A percentile compares a stretch with the other conserved stretches of the same genome.
phyloP scores from a whole-genome alignment of 129 eudicot genomes.

The Escallonia rubra region DNA sequence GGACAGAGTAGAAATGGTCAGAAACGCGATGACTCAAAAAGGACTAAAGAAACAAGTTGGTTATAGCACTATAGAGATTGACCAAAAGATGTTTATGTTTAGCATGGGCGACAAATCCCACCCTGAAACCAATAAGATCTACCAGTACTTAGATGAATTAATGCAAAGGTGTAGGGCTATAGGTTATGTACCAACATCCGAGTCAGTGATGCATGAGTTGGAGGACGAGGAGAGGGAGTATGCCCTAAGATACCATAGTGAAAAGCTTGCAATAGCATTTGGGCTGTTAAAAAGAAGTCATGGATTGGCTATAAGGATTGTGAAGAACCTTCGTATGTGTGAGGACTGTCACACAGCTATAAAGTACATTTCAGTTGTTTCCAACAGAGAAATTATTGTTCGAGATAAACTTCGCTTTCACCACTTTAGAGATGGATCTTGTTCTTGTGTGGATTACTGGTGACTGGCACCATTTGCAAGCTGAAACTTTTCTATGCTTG shows the following conservation, averaged over 20 bases:
- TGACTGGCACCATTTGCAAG: constrained; percentile 14
- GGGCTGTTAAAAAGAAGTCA: constrained; percentile 44
- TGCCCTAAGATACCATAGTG: constrained; percentile 63
- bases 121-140: constrained; percentile 38
- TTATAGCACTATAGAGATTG: constrained; percentile 53
- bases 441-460: constrained; percentile 65
- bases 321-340: constrained; percentile 64
- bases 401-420: constrained; percentile 76
- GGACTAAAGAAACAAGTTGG: constrained; percentile 67
- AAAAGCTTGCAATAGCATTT: constrained; percentile 57
- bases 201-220: constrained; percentile 57
- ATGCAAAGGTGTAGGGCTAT: constrained; percentile 38
- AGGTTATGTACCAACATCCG: constrained; percentile 46
- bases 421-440: constrained; percentile 52
- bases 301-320: constrained; percentile 39
- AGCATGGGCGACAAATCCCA: constrained; percentile 55
- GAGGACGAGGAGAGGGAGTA: constrained; percentile 61
- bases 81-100: constrained; percentile 46
- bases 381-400: constrained; percentile 43
- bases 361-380: constrained; percentile 44
- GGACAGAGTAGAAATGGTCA: constrained; percentile 52
- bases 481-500: not conserved
- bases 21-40: constrained; percentile 48
- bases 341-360: constrained; percentile 63
- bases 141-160: constrained; percentile 44